phyloP scores from a whole-genome alignment of 2,329 filamentous ascomycete genomes.

The Fusarium anthophilum region DNA sequence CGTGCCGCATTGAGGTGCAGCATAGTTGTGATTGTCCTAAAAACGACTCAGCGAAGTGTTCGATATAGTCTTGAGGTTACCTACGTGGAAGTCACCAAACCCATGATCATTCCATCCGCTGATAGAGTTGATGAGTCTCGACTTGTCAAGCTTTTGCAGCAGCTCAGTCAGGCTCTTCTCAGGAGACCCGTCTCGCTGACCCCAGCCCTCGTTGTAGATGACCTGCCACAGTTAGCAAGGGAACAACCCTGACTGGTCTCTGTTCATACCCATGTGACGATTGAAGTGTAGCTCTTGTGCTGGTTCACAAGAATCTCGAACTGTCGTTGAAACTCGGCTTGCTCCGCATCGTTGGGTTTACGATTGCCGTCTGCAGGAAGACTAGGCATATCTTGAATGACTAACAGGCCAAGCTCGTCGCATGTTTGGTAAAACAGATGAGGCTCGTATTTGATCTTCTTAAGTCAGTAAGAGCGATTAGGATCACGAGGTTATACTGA shows the following conservation, averaged over 20 bases:
- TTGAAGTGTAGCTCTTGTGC: slow-evolving; percentile 29
- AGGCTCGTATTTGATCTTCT: slow-evolving; percentile 71
- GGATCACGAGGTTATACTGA: slow-evolving; percentile 44
- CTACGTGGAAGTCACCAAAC: slow-evolving; percentile 65
- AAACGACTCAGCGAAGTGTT: background rate
- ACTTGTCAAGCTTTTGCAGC: slow-evolving; percentile 68
- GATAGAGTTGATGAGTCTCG: slow-evolving; percentile 69
- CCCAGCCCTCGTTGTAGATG: slow-evolving; percentile 33
- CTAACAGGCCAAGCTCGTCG: slow-evolving; percentile 70
- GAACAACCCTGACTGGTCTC: fast-evolving
- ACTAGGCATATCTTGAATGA: slow-evolving; percentile 79
- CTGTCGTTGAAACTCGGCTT: slow-evolving; percentile 72
- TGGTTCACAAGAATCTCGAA: slow-evolving; percentile 69
- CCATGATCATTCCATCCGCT: slow-evolving; percentile 76
- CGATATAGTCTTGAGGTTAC: fast-evolving
- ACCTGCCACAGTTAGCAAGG: background rate
- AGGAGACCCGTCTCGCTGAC: slow-evolving; percentile 9
- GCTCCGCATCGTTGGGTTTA: slow-evolving; percentile 57
- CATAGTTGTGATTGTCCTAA: slow-evolving; percentile 75
- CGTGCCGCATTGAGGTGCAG: slow-evolving; percentile 75
- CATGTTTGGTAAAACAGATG: slow-evolving; percentile 75
- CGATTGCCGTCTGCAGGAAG: slow-evolving; percentile 48
- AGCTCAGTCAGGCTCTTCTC: slow-evolving; percentile 66
- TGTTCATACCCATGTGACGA: slow-evolving; percentile 14
- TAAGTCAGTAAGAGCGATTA: background rate